Evolutionary conservation across 2,329 filamentous ascomycete species (phyloP).

Genomic region (Trichoderma cornu-damae): DNA sequence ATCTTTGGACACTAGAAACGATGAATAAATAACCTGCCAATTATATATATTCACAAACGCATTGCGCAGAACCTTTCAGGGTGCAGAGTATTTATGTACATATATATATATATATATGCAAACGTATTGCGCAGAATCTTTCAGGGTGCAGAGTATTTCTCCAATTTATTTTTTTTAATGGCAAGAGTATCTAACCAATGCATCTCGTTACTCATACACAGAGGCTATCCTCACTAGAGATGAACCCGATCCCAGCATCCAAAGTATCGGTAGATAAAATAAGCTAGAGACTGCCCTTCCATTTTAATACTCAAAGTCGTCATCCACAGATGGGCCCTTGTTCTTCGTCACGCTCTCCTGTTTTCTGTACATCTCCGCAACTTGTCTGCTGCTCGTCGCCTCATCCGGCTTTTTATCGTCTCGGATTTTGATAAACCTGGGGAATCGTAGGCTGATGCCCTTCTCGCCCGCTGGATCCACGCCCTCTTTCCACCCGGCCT

Average conservation of each 20-base stretch:
- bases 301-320: conserved; percentile 89
- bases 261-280: neutral
- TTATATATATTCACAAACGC: too few species aligned
- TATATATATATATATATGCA: too few species aligned
- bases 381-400: conserved; percentile 76
- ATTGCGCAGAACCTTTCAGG: neutral
- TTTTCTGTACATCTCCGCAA: conserved; percentile 94
- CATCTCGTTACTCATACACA: conserved; percentile 10
- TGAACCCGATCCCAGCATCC: neutral
- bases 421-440: conserved; percentile 81
- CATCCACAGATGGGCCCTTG: conserved; percentile 82
- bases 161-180: neutral
- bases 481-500: conserved; percentile 79
- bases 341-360: conserved; percentile 86
- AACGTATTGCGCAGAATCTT: neutral
- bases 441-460: conserved; percentile 86
- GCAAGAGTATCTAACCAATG: neutral
- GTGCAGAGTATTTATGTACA: neutral
- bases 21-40: neutral
- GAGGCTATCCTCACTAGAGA: neutral
- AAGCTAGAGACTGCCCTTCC: neutral
- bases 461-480: conserved; percentile 65
- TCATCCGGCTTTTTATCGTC: conserved; percentile 96
- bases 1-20: neutral
- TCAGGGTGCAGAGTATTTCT: neutral